phyloP scores from a whole-genome alignment of 2,329 filamentous ascomycete species.

The Pseudogymnoascus sp. region DNA sequence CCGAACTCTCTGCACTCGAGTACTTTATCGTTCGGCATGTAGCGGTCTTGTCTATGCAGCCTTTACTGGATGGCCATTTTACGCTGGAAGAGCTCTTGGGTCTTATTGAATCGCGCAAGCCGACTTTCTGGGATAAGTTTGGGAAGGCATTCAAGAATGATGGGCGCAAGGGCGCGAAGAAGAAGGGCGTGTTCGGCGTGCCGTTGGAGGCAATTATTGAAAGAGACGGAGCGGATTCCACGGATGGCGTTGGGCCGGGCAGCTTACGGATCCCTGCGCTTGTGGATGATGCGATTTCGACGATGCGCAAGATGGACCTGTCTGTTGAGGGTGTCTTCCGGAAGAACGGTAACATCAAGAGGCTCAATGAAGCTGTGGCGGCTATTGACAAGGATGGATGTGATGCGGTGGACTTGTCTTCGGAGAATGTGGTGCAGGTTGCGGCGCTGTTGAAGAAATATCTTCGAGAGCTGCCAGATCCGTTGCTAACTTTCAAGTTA shows the following conservation, averaged over 20 bases:
- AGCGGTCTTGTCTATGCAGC: conserved; percentile 90
- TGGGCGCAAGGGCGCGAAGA: conserved; percentile 68
- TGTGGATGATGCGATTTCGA: conserved; percentile 87
- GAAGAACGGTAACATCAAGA: conserved; percentile 98
- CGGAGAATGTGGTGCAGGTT: conserved; percentile 87
- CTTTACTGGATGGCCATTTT: conserved; percentile 82
- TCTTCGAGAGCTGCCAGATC: conserved; percentile 87
- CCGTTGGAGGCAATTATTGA: conserved; percentile 84
- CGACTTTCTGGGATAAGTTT: conserved; percentile 97
- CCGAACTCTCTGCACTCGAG: conserved; percentile 87
- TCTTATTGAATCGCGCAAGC: conserved; percentile 87
- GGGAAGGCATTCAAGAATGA: conserved; percentile 93
- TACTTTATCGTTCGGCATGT: conserved; percentile 97
- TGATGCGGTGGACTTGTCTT: conserved; percentile 76
- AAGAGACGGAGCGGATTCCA: conserved; percentile 93
- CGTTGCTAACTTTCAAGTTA: conserved; percentile 88
- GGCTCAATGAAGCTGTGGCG: conserved; percentile 77
- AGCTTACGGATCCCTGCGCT: conserved; percentile 86
- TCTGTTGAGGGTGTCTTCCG: conserved; percentile 97
- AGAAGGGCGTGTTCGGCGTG: conserved; percentile 91
- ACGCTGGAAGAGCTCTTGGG: conserved; percentile 87
- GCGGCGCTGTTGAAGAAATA: conserved; percentile 94
- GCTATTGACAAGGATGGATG: conserved; percentile 80
- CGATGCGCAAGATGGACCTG: conserved; percentile 98
- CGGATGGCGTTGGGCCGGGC: conserved; percentile 88